Evolutionary conservation across 176 grass and related monocot species (phyloP), one percentile per base, ranked within the genome.

Genomic region (Alloteropsis semialata): DNA sequence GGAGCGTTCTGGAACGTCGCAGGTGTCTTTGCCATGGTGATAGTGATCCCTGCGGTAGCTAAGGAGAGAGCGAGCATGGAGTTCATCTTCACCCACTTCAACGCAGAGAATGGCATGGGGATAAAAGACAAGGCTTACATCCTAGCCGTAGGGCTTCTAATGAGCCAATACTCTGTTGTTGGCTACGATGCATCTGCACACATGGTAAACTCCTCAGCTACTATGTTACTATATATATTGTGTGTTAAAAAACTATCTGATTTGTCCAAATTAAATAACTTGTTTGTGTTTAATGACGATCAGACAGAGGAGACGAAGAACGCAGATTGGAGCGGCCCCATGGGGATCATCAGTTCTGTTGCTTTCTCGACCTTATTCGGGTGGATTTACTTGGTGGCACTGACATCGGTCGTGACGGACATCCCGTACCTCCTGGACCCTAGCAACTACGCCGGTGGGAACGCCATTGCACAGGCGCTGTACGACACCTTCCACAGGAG

Each of bases 11-110:
- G 88, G 85, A 96, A 96, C 50, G 13, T 33, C 9, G 28, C 2
- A 86, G 91, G 91, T 73, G 57, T 88, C 1, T 82, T 89, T 22
- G 39, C 81, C 12, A 70, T 95, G 62, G 85, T 84, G 15, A 87
- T 90, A 70, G 17, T 88, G 36, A 79, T 96, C 0, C 93, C 93
- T 0, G 18, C 82, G 17, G 79, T 96, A 2, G 82, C 93, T 5
- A 96, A 87, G 18, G 69, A 92, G n/a, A 87, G 75, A 43, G 79
- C 88, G 0, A 84, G 85, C 5, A 13, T 18, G 5, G 55, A 75
- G 61, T 96, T 92, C 64, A 87, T 96, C 30, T 96, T 95, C 68
- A 86, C 93, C 28, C 79, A 88, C 59, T 95, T 90, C 79, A 95
- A 96, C 59, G 81, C 81, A 2, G 85, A 92, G 12, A 90, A 92